Conservation (phyloP, 768 basidiomycete species). For the Xanthoconium purpureum region DNA sequence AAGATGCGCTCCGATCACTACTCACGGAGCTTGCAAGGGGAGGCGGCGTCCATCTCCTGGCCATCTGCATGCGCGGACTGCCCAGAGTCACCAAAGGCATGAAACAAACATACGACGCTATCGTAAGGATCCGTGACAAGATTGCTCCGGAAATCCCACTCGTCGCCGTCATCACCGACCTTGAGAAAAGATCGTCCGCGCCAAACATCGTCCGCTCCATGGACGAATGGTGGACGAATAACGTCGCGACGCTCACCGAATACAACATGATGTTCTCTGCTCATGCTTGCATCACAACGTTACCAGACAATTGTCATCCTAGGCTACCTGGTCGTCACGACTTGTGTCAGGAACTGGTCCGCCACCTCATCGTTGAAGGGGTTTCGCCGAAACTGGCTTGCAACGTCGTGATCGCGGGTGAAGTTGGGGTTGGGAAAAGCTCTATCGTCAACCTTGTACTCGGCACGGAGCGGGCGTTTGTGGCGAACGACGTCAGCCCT, state of each 20-base stretch:
- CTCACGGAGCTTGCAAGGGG: conserved; percentile 20
- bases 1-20: conserved; percentile 26
- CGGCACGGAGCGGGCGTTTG: conserved; percentile 19
- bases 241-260: conserved; percentile 24
- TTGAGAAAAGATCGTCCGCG: conserved; percentile 26
- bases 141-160: conserved; percentile 18
- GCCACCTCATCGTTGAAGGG: conserved; percentile 13
- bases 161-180: conserved; percentile 31
- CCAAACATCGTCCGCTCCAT: conserved; percentile 25
- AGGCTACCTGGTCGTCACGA: conserved; percentile 16
- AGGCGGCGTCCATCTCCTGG: conserved; percentile 24
- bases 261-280: conserved; percentile 34
- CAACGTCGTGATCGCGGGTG: conserved; percentile 26
- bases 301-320: conserved; percentile 23
- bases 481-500: conserved; percentile 16
- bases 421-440: conserved; percentile 30
- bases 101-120: conserved; percentile 26
- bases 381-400: conserved; percentile 20
- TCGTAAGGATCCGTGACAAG: conserved; percentile 21
- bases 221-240: conserved; percentile 40
- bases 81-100: conserved; percentile 26
- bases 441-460: conserved; percentile 27
- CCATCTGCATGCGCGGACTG: conserved; percentile 28
- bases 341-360: conserved; percentile 16
- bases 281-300: conserved; percentile 22